Evolutionary conservation across 768 basidiomycete genomes (phyloP).

Genomic region (Hygrophoropsis aurantiaca): DNA sequence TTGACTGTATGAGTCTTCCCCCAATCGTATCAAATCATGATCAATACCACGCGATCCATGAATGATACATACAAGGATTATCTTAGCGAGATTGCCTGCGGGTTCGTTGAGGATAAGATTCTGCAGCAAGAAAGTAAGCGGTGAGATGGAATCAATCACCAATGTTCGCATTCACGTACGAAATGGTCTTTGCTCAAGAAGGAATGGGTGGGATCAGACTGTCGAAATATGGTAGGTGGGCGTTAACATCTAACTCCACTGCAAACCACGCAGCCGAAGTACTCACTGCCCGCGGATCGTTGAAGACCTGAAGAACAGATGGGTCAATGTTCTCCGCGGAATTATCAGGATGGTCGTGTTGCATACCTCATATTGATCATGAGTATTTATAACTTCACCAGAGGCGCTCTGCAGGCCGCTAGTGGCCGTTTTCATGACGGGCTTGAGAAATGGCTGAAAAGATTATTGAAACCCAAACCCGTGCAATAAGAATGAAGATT

Average conservation of each 20-base stretch:
- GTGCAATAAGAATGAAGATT: not conserved
- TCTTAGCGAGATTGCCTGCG: slow-evolving; percentile 71
- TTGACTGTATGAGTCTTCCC: slow-evolving; percentile 69
- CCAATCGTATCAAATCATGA: not conserved
- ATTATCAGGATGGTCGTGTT: not conserved
- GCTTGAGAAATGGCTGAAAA: slow-evolving; percentile 76
- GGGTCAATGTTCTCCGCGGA: not conserved
- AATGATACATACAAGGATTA: slow-evolving; percentile 55
- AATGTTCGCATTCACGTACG: slow-evolving; percentile 41
- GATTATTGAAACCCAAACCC: not conserved
- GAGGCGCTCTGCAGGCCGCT: slow-evolving; percentile 60
- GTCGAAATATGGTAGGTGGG: slow-evolving; percentile 9
- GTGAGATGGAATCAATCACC: too few species aligned
- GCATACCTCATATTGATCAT: slow-evolving; percentile 75
- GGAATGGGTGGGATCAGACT: slow-evolving; percentile 88
- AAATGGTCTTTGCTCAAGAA: slow-evolving; percentile 91
- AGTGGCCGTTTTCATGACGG: slow-evolving; percentile 71
- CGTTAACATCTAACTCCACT: slow-evolving; percentile 7
- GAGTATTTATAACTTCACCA: slow-evolving; percentile 73
- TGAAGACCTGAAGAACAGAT: slow-evolving; percentile 52
- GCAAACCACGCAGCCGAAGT: slow-evolving; percentile 13
- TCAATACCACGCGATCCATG: not conserved
- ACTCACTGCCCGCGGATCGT: slow-evolving; percentile 74
- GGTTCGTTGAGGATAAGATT: slow-evolving; percentile 82
- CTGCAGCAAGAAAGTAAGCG: slow-evolving; percentile 31